These are phyloP conservation scores for Rhizodiscina lignyota DNA, from an alignment of 495 filamentous ascomycete genomes.

Conservation along the genomic window DNA sequence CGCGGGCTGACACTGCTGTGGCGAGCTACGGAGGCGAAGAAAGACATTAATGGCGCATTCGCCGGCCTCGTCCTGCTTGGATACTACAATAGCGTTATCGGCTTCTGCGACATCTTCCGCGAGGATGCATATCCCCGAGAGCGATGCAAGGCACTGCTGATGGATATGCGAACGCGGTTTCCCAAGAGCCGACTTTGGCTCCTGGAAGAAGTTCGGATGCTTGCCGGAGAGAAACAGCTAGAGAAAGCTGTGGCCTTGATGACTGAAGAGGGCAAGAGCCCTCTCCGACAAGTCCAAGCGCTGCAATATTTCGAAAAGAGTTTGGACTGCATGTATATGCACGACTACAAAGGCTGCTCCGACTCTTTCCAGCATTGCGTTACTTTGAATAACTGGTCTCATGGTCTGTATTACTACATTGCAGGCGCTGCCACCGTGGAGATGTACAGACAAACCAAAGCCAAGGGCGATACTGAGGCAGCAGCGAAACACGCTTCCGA, in stretches of 20 bases:
- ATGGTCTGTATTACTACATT: constrained; percentile 79
- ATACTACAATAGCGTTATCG: constrained; percentile 75
- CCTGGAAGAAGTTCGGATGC: constrained; percentile 75
- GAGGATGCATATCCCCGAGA: constrained; percentile 53
- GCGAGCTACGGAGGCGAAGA: constrained; percentile 76
- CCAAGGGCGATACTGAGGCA: constrained; percentile 31
- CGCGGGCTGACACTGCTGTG: constrained; percentile 74
- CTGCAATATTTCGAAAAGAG: constrained; percentile 73
- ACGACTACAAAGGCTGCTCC: constrained; percentile 54
- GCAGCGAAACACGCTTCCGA: constrained; percentile 37
- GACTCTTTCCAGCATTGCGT: constrained; percentile 56
- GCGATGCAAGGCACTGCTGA: constrained; percentile 49
- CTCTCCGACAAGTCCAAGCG: constrained; percentile 71
- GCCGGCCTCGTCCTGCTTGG: constrained; percentile 64
- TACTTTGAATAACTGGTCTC: constrained; percentile 81
- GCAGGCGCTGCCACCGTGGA: constrained; percentile 63
- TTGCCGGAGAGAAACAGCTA: constrained; percentile 48
- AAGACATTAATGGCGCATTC: constrained; percentile 76
- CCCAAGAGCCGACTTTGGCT: constrained; percentile 76
- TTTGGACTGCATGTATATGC: constrained; percentile 61
- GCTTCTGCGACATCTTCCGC: constrained; percentile 73
- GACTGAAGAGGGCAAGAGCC: constrained; percentile 36
- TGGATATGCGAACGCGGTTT: constrained; percentile 58
- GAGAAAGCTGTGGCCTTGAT: constrained; percentile 52
- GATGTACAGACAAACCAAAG: constrained; percentile 49